Conservation (phyloP, 2,329 filamentous ascomycete species). For the Neonectria magnoliae region DNA sequence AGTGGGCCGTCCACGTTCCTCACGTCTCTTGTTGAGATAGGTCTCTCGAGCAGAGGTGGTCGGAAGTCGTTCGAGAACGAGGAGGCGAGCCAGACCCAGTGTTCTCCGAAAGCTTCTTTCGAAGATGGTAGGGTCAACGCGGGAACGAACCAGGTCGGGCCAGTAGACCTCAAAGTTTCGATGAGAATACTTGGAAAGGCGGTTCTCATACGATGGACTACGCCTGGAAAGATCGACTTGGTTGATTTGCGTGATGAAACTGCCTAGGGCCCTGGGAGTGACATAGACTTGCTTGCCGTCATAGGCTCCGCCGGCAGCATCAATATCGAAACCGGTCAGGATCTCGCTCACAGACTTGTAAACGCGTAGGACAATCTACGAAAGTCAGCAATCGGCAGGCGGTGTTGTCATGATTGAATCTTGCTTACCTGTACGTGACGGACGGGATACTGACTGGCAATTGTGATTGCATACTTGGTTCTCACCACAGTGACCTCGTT, state of each 20-base stretch:
- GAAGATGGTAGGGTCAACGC: constrained; percentile 86
- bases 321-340: constrained; percentile 88
- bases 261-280: constrained; percentile 78
- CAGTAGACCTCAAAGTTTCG: constrained; percentile 88
- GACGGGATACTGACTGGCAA: constrained; percentile 84
- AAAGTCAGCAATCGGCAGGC: constrained; percentile 11
- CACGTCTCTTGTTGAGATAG: constrained; percentile 75
- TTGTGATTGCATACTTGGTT: constrained; percentile 89
- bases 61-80: constrained; percentile 83
- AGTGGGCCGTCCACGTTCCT: constrained; percentile 75
- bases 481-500: constrained; percentile 86
- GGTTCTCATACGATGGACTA: constrained; percentile 88
- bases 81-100: constrained; percentile 78
- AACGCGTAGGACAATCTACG: constrained; percentile 81
- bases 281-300: constrained; percentile 84
- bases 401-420: background rate
- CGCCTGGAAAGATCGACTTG: constrained; percentile 81
- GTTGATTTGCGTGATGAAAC: constrained; percentile 85
- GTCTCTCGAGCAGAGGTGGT: constrained; percentile 72
- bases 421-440: constrained; percentile 73
- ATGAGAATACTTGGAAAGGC: constrained; percentile 85
- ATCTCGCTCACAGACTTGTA: constrained; percentile 89
- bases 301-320: constrained; percentile 83
- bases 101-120: constrained; percentile 82
- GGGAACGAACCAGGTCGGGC: constrained; percentile 76